These are phyloP conservation scores for Piper betle DNA, from an alignment of 164 flowering plant species.

Conservation along the genomic window DNA sequence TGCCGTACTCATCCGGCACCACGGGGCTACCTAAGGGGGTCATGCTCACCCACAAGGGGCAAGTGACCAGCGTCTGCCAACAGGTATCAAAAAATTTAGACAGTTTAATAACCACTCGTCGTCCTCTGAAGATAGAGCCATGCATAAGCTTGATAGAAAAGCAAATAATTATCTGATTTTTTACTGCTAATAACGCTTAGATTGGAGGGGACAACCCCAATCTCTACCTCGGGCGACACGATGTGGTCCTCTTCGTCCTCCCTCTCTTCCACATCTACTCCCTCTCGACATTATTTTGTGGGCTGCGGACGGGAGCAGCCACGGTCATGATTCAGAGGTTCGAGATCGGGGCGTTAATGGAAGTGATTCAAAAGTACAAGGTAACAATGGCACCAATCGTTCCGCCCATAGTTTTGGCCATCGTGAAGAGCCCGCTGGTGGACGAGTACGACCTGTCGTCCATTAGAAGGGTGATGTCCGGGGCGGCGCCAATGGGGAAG, in stretches of 20 bases:
- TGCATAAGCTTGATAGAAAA: too few relatives aligned
- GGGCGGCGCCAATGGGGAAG: conserved; percentile 89
- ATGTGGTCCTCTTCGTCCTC: conserved; percentile 63
- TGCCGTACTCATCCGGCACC: conserved; percentile 92
- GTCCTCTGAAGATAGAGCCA: too few relatives aligned
- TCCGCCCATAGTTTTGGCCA: conserved; percentile 73
- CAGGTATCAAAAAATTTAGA: too few relatives aligned
- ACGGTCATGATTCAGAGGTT: conserved; percentile 70
- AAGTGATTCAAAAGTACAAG: conserved; percentile 45
- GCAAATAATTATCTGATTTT: too few relatives aligned
- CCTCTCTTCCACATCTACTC: conserved; percentile 89
- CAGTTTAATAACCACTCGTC: too few relatives aligned
- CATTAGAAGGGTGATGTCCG: conserved; percentile 53
- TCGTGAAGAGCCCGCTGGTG: conserved; percentile 50
- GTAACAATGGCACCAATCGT: conserved; percentile 71
- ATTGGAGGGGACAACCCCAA: conserved; percentile 93
- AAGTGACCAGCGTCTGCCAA: conserved; percentile 80
- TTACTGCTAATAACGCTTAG: too few relatives aligned
- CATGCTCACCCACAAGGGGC: conserved; percentile 66
- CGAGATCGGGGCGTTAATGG: conserved; percentile 42
- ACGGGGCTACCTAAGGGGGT: conserved; percentile 96
- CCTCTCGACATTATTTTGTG: conserved; percentile 58
- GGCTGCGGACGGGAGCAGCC: conserved; percentile 66
- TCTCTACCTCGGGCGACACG: conserved; percentile 40
- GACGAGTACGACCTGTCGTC: conserved; percentile 65